A percentile compares a stretch with the other conserved stretches of the same genome.
Conservation (phyloP, 805 yeast genomes). For the Debaryomyces prosopidis region DNA sequence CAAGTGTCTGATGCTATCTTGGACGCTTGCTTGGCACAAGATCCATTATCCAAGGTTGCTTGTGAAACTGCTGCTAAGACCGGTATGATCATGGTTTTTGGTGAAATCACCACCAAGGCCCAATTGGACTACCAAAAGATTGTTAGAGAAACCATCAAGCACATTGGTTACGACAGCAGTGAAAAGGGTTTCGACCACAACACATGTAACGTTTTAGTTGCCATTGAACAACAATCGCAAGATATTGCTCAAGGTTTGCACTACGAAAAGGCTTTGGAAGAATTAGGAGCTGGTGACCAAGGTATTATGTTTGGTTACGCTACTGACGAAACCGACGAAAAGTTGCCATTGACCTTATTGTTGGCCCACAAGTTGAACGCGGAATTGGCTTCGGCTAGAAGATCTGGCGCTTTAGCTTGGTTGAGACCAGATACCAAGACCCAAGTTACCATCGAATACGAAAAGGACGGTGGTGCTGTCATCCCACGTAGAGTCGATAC, state of each 20-base stretch:
- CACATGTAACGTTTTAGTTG: constrained; percentile 98
- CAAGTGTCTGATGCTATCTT: constrained; percentile 98
- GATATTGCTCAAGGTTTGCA: constrained; percentile 99
- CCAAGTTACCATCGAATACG: constrained; percentile 97
- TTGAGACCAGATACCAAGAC: constrained; percentile 99
- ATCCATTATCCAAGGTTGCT: constrained; percentile 97
- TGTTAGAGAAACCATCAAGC: constrained; percentile 96
- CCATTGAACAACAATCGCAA: constrained; percentile 98
- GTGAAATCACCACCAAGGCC: constrained; percentile 98
- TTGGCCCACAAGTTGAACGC: constrained; percentile 95
- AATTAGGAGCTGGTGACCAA: constrained; percentile 99
- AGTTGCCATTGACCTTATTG: constrained; percentile 90
- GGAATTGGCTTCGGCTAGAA: constrained; percentile 96
- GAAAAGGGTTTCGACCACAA: constrained; percentile 98
- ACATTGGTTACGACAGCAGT: constrained; percentile 95
- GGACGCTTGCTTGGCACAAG: constrained; percentile 94
- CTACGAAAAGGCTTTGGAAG: constrained; percentile 92
- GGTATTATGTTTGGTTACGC: constrained; percentile 99
- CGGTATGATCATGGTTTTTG: constrained; percentile 99
- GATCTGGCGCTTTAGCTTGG: constrained; percentile 93
- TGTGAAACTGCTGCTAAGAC: constrained; percentile 99
- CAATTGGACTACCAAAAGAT: constrained; percentile 94
- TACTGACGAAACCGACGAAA: constrained; percentile 97
- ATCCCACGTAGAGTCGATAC: constrained; percentile 97
- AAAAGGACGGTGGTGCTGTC: constrained; percentile 92